These are phyloP conservation scores for Carallia brachiata DNA, from an alignment of 345 rosid genomes.

Conservation along the genomic window DNA sequence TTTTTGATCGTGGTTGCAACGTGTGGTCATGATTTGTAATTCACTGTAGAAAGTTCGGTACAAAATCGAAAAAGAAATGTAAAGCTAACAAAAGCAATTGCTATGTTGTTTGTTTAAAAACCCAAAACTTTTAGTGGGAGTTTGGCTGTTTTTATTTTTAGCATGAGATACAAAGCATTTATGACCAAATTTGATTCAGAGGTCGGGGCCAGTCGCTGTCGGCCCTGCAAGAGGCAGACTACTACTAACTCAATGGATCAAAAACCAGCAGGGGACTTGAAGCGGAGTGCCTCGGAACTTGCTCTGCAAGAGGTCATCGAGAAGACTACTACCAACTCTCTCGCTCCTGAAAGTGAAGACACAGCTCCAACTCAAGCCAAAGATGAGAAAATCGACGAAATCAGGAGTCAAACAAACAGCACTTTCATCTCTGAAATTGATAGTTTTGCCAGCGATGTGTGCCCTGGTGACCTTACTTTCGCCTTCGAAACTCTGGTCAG, in stretches of 20 bases:
- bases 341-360: neutral
- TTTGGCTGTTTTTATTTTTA: neutral
- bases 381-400: neutral
- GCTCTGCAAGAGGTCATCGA: constrained; percentile 39
- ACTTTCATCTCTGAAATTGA: constrained; percentile 16
- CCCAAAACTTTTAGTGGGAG: neutral
- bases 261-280: constrained; percentile 21
- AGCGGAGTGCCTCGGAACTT: constrained; percentile 57
- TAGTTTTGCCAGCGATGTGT: constrained; percentile 14
- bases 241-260: neutral
- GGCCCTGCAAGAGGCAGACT: neutral
- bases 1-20: constrained; percentile 4
- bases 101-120: neutral
- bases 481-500: constrained; percentile 33
- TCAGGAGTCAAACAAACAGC: neutral
- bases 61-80: neutral
- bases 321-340: neutral
- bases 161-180: neutral
- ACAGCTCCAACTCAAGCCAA: neutral
- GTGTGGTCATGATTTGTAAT: neutral
- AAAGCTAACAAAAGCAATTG: neutral
- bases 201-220: constrained; percentile 36
- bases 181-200: constrained; percentile 7
- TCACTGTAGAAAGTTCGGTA: constrained; percentile 6
- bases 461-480: constrained; percentile 25